Conservation (phyloP, 208 protist genomes). For the Crithidia sp. region DNA sequence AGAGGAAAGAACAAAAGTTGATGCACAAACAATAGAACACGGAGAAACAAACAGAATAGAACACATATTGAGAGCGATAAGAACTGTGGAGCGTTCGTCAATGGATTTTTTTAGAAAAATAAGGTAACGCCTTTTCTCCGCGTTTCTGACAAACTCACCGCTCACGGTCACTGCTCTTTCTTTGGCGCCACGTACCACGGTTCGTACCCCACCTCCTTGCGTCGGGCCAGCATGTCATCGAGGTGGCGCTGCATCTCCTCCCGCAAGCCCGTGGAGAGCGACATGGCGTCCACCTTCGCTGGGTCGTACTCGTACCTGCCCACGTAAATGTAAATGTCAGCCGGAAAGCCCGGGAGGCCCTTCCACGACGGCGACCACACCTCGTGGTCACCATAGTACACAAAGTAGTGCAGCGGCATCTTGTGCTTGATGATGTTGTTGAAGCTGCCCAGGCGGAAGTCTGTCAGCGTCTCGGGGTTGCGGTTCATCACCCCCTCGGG, state of each 20-base stretch:
- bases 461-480: constrained; percentile 49
- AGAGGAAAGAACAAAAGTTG: constrained; percentile 9
- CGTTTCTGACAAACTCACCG: not conserved
- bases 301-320: constrained; percentile 63
- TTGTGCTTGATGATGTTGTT: constrained; percentile 58
- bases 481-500: constrained; percentile 79
- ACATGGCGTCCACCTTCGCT: constrained; percentile 33
- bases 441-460: constrained; percentile 80
- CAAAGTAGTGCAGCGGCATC: constrained; percentile 52
- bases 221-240: constrained; percentile 51
- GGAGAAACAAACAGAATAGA: not conserved
- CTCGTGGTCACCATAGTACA: constrained; percentile 56
- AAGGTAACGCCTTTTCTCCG: not conserved
- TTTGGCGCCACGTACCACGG: constrained; percentile 34
- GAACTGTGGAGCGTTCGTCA: too few relatives aligned
- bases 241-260: constrained; percentile 69
- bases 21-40: constrained; percentile 1
- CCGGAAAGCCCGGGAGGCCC: constrained; percentile 60
- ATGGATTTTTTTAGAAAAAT: not conserved
- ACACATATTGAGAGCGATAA: not conserved
- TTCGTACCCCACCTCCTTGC: constrained; percentile 45
- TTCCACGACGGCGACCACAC: constrained; percentile 60
- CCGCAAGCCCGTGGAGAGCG: constrained; percentile 50
- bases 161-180: constrained; percentile 16
- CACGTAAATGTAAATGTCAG: constrained; percentile 64